These are phyloP conservation scores for Nicotiana obtusifolia DNA, from an alignment of 257 asterid species.

Conservation along the genomic window DNA sequence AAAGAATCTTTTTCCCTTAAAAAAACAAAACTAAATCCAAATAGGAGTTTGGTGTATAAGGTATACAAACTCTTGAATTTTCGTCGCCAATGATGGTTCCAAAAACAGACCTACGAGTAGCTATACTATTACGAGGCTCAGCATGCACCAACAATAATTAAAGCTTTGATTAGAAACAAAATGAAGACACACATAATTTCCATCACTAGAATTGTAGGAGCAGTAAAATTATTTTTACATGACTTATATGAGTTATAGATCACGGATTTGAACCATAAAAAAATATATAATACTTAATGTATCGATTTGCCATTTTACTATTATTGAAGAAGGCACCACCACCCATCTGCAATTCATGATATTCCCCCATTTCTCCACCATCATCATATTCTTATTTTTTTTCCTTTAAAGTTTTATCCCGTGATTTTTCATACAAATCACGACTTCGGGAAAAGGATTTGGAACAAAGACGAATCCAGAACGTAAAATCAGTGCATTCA, in stretches of 20 bases:
- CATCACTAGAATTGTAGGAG: no score
- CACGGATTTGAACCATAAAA: no score
- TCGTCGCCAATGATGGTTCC: background rate
- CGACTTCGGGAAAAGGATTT: background rate
- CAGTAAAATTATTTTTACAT: no score
- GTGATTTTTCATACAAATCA: background rate
- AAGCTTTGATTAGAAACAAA: background rate
- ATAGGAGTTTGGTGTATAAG: background rate
- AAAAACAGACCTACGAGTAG: background rate
- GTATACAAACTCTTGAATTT: background rate
- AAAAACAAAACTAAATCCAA: background rate
- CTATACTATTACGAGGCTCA: background rate
- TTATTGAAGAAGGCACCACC: background rate
- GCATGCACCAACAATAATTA: constrained; percentile 1
- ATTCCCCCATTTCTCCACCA: background rate
- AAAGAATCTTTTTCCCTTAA: background rate
- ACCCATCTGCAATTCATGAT: background rate
- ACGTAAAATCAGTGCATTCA: no score
- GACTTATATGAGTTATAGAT: no score
- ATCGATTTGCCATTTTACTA: no score
- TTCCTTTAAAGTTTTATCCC: background rate
- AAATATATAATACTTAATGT: no score
- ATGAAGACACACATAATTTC: background rate
- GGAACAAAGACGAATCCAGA: background rate
- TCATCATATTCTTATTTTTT: background rate